Base-by-base conservation (phyloP, 78 protist species). In the Cyanophora paradoxa region DNA sequence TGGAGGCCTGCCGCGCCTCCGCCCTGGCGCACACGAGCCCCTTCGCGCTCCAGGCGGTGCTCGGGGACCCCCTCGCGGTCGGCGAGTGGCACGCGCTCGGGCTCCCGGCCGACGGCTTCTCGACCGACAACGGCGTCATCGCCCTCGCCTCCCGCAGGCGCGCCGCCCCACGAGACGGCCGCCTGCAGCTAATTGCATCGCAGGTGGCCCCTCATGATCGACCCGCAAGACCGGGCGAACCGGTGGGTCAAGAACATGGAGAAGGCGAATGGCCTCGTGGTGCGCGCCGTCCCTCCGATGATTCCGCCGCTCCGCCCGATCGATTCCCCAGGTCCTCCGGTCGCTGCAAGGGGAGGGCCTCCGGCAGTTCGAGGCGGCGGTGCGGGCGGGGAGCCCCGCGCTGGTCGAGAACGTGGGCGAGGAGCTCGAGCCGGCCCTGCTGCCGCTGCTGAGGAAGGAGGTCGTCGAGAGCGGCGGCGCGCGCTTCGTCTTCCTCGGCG, bases 141-240 rank as follows among this genome's bases (percentile, higher is more conserved):
- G 56, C 77, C 26, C 31, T 74, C 34, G 8, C 1, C 7, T 61
- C 79, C 44, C 40, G 71, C 19, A 52, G 34, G 50, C 46, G 75
- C 26, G 19, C 28, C 70, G 54, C 26, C 57, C 74, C 52, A 74
- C n/a, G n/a, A n/a, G n/a, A n/a, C n/a, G n/a, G n/a, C n/a, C n/a
- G n/a, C n/a, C n/a, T n/a, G n/a, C n/a, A n/a, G n/a, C n/a, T n/a
- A n/a, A n/a, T n/a, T n/a, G n/a, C n/a, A n/a, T 1, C 57, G n/a
- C 20, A 36, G 75, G 34, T 85, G 85, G 85, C 83, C 90, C 61
- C 82, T 85, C 24, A 52, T 68, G 58, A 80, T 85, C 57, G 78
- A 71, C 66, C 84, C 78, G 22, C 78, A 80, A 64, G 90, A 88
- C n/a, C 98, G 91, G 78, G 98, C 95, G 24, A 94, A 91, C 74